Evolutionary conservation across 2,329 filamentous ascomycete genomes (phyloP).

Genomic region (Sporothrix mexicana): DNA sequence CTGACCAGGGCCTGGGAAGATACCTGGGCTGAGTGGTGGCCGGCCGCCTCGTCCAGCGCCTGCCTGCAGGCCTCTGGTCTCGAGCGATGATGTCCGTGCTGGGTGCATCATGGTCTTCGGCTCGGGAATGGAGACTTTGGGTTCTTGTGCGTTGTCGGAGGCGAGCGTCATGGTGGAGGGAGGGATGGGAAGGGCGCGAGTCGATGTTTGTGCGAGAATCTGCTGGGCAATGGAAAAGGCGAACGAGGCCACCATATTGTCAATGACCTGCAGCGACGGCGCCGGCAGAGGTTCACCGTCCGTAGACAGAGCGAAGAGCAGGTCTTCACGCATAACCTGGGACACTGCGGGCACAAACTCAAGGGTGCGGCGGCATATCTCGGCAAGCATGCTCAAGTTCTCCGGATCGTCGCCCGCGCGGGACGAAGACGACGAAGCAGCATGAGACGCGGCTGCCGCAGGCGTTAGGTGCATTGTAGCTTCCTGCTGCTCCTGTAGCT

Average conservation of each 20-base stretch:
- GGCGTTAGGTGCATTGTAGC: conserved; percentile 57
- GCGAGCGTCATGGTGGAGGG: conserved; percentile 57
- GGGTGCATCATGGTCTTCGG: conserved; percentile 75
- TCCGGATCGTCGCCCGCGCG: conserved; percentile 67
- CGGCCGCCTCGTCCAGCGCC: conserved; percentile 39
- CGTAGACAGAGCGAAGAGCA: conserved; percentile 64
- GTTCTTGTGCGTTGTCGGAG: conserved; percentile 57
- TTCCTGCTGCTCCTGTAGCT: conserved; percentile 67
- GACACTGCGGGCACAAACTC: conserved; percentile 84
- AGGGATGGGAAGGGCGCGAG: conserved; percentile 70
- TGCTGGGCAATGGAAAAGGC: conserved; percentile 78
- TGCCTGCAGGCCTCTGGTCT: conserved; percentile 48
- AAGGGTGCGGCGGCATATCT: conserved; percentile 81
- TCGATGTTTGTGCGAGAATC: conserved; percentile 75
- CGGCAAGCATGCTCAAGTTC: conserved; percentile 79
- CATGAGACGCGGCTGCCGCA: neutral
- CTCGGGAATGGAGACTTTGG: conserved; percentile 67
- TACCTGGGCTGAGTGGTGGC: conserved; percentile 53
- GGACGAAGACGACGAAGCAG: conserved; percentile 50
- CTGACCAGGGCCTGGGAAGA: conserved; percentile 58
- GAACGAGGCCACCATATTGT: conserved; percentile 79
- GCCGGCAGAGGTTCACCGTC: conserved; percentile 41
- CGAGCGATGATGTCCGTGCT: conserved; percentile 66
- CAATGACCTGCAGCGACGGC: conserved; percentile 60
- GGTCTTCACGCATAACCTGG: conserved; percentile 78